Evolutionary conservation across 352 stramenopile species (phyloP).

Genomic region (Aphanomyces invadans): DNA sequence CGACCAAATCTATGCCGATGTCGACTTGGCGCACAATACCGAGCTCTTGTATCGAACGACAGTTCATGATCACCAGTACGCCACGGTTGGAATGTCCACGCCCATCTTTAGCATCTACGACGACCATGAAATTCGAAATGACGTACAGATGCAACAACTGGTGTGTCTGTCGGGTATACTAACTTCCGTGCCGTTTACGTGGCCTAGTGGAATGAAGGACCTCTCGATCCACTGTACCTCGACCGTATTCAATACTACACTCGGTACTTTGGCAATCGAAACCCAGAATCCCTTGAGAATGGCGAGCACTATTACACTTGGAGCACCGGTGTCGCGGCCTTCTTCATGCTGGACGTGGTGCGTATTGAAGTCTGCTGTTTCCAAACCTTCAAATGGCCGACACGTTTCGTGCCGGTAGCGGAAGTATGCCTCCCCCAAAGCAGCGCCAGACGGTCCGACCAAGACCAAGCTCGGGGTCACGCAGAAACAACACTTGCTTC

Average conservation of each 20-base stretch:
- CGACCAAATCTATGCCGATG: constrained; percentile 16
- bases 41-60: not conserved
- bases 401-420: not conserved
- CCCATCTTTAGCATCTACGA: constrained; percentile 21
- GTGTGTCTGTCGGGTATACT: too few relatives aligned
- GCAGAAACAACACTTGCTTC: not conserved
- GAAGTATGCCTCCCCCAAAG: constrained; percentile 16
- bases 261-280: constrained; percentile 11
- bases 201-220: constrained; percentile 10
- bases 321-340: not conserved
- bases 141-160: not conserved
- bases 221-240: constrained; percentile 2
- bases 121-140: constrained; percentile 19
- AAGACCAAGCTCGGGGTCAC: constrained; percentile 11
- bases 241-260: not conserved
- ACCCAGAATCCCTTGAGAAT: not conserved
- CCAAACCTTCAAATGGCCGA: too few relatives aligned
- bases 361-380: not conserved
- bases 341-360: constrained; percentile 23
- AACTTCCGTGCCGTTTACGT: too few relatives aligned
- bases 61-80: constrained; percentile 3
- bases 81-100: not conserved
- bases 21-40: not conserved
- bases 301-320: constrained; percentile 17
- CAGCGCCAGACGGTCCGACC: not conserved